phyloP scores from a whole-genome alignment of 345 rosid genomes.

The Rubroshorea leprosula region DNA sequence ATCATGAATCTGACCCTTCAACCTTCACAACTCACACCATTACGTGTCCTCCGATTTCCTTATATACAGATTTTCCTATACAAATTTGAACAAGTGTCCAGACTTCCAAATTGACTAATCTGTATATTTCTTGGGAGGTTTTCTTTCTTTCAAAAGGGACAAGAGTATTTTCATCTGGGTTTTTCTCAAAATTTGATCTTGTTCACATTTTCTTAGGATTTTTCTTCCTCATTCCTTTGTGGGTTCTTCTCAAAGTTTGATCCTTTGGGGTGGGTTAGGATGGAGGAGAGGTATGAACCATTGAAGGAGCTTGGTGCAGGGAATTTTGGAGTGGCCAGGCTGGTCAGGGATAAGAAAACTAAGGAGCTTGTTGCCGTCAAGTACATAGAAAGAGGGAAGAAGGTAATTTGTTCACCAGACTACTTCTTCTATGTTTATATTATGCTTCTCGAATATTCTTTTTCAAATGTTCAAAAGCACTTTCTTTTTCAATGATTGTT shows the following conservation, averaged over 20 bases:
- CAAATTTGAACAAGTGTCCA: background rate
- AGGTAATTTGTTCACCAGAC: slow-evolving; percentile 35
- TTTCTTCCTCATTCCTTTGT: background rate
- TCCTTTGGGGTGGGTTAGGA: slow-evolving; percentile 2
- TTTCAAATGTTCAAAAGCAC: too few species aligned
- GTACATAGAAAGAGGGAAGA: slow-evolving; percentile 87
- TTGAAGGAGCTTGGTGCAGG: slow-evolving; percentile 81
- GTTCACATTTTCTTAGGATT: background rate
- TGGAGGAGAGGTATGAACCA: slow-evolving; percentile 69
- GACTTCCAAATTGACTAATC: background rate
- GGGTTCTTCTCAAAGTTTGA: background rate
- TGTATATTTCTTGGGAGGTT: background rate
- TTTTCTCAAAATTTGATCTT: background rate
- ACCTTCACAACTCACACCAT: background rate
- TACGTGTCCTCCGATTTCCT: background rate
- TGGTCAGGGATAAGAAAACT: slow-evolving; percentile 74
- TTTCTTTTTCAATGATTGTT: too few species aligned
- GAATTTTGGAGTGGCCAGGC: slow-evolving; percentile 85
- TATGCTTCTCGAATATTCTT: background rate
- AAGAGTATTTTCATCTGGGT: background rate
- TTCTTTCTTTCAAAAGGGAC: background rate
- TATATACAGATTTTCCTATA: background rate
- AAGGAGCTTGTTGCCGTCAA: slow-evolving; percentile 90
- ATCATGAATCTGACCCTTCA: too few species aligned
- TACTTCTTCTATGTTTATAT: background rate